Evolutionary conservation across 2,329 filamentous ascomycete species (phyloP), one percentile per base, ranked within the genome.

Genomic region (Fusarium sp.): DNA sequence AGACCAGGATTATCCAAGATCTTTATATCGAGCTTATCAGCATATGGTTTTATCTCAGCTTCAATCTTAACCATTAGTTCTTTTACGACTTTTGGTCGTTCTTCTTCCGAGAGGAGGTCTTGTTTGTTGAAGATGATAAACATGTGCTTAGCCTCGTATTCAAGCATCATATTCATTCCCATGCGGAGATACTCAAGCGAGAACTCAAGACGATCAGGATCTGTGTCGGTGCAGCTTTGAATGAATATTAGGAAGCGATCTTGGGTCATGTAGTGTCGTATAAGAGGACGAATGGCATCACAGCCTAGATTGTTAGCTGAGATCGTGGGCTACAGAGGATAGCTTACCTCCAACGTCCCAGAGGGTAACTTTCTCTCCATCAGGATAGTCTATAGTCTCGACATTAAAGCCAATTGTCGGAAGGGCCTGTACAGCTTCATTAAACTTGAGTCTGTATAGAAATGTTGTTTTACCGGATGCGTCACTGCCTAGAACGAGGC

Each of bases 381-480:
- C 60, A 0, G 69, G 38, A 46, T 73, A 66, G 4, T 75, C 70
- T 1, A 95, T 91, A 5, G 91, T 93, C 85, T 98, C 95, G 72
- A 98, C 94, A 81, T 98, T 98, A 87, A 98, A 97, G 68, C 92
- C 95, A 81, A 97, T 96, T 76, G 95, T 98, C 71, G 95, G 95
- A 80, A 98, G 97, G 72, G 95, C 97, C 79, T 94, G 96, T 80
- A 97, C 94, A 81, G 94, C 93, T 88, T 97, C 92, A 83, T 94
- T 93, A 79, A 97, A 90, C 89, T 97, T 97, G 85, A 97, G 83
- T 80, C 91, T 89, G 83, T 95, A 95, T 44, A 95, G 85, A 58
- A 95, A 84, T 19, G 93, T 94, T 16, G 93, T 95, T 84, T 95
- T 95, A 79, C 93, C 93, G 28, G 92, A 52, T 2, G 72, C 47